Conservation (phyloP, 768 basidiomycete genomes). For the Arthromyces matolae region DNA sequence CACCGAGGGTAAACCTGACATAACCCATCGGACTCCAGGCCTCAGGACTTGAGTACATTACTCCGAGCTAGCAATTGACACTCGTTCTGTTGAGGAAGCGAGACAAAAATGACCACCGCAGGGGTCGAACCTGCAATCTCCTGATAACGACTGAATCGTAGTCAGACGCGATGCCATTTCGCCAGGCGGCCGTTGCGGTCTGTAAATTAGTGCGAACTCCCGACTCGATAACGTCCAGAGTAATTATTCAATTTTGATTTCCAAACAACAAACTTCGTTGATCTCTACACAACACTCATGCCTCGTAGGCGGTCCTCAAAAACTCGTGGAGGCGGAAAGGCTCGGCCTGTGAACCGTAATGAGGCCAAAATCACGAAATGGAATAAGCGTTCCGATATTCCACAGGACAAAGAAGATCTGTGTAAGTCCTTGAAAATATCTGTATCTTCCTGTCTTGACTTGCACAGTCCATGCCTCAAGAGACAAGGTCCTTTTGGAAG, state of each 20-base stretch:
- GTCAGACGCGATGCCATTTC: slow-evolving; percentile 96
- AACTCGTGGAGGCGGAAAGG: slow-evolving; percentile 31
- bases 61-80: no score
- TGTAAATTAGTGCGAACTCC: not conserved
- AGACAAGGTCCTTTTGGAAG: slow-evolving; percentile 77
- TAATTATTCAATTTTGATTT: slow-evolving; percentile 26
- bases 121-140: slow-evolving; percentile 81
- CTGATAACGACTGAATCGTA: slow-evolving; percentile 68
- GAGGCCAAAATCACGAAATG: slow-evolving; percentile 60
- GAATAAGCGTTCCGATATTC: slow-evolving; percentile 65
- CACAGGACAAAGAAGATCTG: slow-evolving; percentile 74
- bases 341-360: slow-evolving; percentile 46
- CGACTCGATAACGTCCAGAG: no score
- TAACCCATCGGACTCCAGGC: no score
- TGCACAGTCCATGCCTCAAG: slow-evolving; percentile 63
- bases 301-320: slow-evolving; percentile 43
- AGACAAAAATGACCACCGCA: slow-evolving; percentile 26
- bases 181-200: slow-evolving; percentile 34
- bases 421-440: slow-evolving; percentile 43
- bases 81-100: no score
- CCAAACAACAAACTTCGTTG: slow-evolving; percentile 35
- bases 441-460: slow-evolving; percentile 3
- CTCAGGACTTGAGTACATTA: no score
- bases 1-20: no score
- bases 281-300: slow-evolving; percentile 67